Evolutionary conservation across 805 yeast genomes (phyloP), one percentile per base, ranked within the genome.

Genomic region (Blastobotrys americana): DNA sequence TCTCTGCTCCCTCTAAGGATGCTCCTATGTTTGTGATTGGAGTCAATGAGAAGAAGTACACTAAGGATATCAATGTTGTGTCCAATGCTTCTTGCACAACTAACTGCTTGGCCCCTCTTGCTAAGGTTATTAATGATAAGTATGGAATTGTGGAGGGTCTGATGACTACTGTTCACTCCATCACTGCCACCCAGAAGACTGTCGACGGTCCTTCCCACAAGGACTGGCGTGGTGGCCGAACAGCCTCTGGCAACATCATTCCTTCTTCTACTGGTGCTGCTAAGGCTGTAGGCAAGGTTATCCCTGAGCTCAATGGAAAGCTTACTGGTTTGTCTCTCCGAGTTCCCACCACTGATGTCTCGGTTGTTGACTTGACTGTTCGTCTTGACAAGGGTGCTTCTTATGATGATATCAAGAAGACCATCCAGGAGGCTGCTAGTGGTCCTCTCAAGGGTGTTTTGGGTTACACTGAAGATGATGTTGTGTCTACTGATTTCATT

Each of bases 221-320:
- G 79, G 96, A 87, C 78, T 87, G 96, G 96, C 83, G 96, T 80
- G 95, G 96, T 69, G 96, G 96, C 70, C 84, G 96, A 76, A 83
- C 95, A 60, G 95, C 95, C 66, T 82, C 90, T 52, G 94, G 89
- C 66, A 87, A 87, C 83, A 84, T 87, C 69, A 87, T 87, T 59
- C 96, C 96, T 65, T 85, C 95, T 34, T 84, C 95, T 53, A 87
- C 96, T 54, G 96, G 96, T 80, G 96, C 96, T 62, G 96, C 96
- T 64, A 87, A 87, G 82, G 95, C 95, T 56, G 96, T 87, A 60
- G 95, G 95, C 69, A 85, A 85, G 79, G 95, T 87, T 60, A 82
- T 87, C 62, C 96, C 96, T 56, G 82, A 75, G 62, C 78, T 87
- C 63, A 81, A 82, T 72, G 96, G 96, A 65, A 86, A 85, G 76